Percentiles rank a stretch among this genome's conserved stretches.
Conservation (phyloP, 192 early-diverging fungal genomes). For the Mortierella hygrophila region DNA sequence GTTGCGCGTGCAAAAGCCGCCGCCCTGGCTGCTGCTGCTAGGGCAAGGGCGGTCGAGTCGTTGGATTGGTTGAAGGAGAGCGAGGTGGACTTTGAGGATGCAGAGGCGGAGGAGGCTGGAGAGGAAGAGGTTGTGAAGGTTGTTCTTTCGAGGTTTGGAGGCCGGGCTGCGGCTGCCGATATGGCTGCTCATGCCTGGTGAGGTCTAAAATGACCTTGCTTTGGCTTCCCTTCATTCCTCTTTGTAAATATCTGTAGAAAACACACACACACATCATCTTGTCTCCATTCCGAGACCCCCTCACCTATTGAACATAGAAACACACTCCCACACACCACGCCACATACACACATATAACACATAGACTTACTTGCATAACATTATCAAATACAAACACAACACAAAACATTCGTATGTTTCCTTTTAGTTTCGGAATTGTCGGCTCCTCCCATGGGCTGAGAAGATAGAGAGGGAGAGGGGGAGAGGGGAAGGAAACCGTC, state of each 20-base stretch:
- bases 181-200: constrained; percentile 21
- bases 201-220: neutral
- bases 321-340: neutral
- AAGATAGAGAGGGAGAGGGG: no score
- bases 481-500: no score
- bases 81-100: constrained; percentile 20
- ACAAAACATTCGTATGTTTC: neutral
- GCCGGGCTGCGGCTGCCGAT: constrained; percentile 30
- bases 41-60: neutral
- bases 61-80: constrained; percentile 15
- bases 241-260: constrained; percentile 24
- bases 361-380: neutral
- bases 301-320: constrained; percentile 9
- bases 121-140: constrained; percentile 1
- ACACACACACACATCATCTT: neutral
- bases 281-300: neutral
- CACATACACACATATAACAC: neutral
- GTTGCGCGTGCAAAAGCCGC: neutral
- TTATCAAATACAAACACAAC: neutral
- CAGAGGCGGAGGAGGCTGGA: neutral
- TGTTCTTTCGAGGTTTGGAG: constrained; percentile 21
- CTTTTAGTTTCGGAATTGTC: neutral
- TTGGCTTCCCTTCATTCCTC: neutral
- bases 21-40: neutral
- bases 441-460: neutral